Conservation (phyloP, 116 monocot genomes). For the Iris pallida region DNA sequence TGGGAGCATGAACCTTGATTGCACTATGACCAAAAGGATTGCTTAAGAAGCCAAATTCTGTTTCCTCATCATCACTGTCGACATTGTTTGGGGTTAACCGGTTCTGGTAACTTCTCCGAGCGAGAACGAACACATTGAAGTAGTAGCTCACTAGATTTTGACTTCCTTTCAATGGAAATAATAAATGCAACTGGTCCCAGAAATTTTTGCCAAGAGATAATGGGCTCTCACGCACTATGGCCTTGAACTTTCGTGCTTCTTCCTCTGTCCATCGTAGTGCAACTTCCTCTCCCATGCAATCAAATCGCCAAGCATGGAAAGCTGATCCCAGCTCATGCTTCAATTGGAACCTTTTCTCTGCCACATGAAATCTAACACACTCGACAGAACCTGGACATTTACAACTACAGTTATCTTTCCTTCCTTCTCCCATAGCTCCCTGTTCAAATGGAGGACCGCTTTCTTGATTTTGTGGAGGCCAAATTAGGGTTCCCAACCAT, state of each 20-base stretch:
- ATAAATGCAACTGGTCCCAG: conserved; percentile 40
- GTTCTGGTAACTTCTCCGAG: conserved; percentile 73
- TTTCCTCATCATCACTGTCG: conserved; percentile 87
- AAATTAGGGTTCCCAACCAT: conserved; percentile 76
- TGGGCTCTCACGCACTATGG: conserved; percentile 22
- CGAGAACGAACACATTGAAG: conserved; percentile 75
- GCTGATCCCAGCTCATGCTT: conserved; percentile 58
- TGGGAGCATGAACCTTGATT: conserved; percentile 10
- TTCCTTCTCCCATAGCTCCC: conserved; percentile 48
- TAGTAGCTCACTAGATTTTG: conserved; percentile 75
- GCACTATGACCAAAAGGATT: conserved; percentile 36
- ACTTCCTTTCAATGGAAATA: conserved; percentile 44
- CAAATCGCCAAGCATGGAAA: conserved; percentile 63
- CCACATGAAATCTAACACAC: conserved; percentile 80
- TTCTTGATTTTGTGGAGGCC: conserved; percentile 48
- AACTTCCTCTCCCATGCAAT: conserved; percentile 92
- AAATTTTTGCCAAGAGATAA: conserved; percentile 24
- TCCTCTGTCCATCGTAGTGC: conserved; percentile 76
- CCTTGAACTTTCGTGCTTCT: conserved; percentile 70
- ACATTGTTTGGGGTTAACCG: conserved; percentile 48
- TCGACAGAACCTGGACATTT: conserved; percentile 43
- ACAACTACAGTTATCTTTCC: conserved; percentile 45
- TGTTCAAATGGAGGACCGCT: neutral
- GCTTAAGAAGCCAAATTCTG: conserved; percentile 50
- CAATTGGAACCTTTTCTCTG: conserved; percentile 63